These are phyloP conservation scores for Termitomyces sp. DNA, from an alignment of 768 basidiomycete species.

Conservation along the genomic window DNA sequence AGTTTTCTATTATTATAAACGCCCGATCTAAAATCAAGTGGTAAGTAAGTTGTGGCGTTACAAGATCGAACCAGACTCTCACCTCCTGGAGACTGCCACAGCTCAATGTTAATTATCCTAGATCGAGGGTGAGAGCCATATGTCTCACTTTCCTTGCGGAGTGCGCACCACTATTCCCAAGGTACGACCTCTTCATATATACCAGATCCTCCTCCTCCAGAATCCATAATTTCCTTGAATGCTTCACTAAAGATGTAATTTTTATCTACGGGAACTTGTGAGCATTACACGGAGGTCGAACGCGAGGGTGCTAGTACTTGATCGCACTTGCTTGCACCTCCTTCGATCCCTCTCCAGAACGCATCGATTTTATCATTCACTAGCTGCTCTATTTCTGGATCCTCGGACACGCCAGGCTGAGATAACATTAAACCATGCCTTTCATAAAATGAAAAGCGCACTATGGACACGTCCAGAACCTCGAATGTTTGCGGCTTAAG, in stretches of 20 bases:
- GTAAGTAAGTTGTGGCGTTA: background rate
- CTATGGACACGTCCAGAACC: conserved; percentile 82
- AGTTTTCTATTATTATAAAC: conserved; percentile 57
- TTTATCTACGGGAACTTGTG: conserved; percentile 44
- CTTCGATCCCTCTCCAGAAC: conserved; percentile 77
- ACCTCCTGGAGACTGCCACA: conserved; percentile 65
- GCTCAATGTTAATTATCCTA: conserved; percentile 78
- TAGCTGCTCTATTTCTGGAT: conserved; percentile 64
- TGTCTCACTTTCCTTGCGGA: background rate
- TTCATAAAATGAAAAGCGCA: conserved; percentile 23
- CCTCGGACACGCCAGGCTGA: conserved; percentile 76
- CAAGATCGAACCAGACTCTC: conserved; percentile 23
- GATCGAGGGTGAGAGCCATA: background rate
- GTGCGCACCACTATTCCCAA: conserved; percentile 77
- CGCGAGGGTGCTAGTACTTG: conserved; percentile 38
- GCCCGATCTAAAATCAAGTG: conserved; percentile 30
- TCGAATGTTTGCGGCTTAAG: conserved; percentile 75
- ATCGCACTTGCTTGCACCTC: conserved; percentile 54
- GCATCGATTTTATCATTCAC: conserved; percentile 71
- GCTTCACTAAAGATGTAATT: conserved; percentile 73
- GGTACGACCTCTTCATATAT: conserved; percentile 77
- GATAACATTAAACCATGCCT: background rate
- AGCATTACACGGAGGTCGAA: background rate
- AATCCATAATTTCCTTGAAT: conserved; percentile 77
- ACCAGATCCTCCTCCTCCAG: no score